Base-by-base conservation (phyloP, 1,139 yeast species). In the Saccharomyces pastorianus region DNA sequence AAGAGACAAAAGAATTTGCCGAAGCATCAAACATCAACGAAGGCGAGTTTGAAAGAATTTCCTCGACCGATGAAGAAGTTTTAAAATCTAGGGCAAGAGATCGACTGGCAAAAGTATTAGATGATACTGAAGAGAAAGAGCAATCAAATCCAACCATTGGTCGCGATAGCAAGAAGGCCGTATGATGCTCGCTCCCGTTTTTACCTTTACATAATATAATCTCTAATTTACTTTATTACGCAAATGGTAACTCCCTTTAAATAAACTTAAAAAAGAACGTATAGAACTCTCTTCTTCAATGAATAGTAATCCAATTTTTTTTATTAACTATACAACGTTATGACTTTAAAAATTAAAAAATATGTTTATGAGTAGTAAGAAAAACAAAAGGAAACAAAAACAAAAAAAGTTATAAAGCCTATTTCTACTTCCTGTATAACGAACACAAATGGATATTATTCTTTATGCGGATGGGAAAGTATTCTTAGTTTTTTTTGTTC, bases 1-100 rank as follows among this genome's bases (percentile, higher is more conserved):
- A 46, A 55, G 60, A 49, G 68, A 71, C 54, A 81, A 82, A 59
- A 88, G 95, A 2, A 89, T 86, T n/a, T 73, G 91, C 56, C 6
- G 31, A 46, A 27, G 48, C 28, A 20, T 14, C 28, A 13, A 46
- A 23, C 14, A 23, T 26, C 17, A 46, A 23, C 31, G 25, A 29
- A 42, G 42, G 23, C 26, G 31, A 27, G 9, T 38, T 49, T n/a
- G 38, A 34, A 26, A 27, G 13, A 8, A 25, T 34, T 17, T 14
- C 50, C 17, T 46, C 38, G 34, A 47, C 27, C 51, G 42, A 51
- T 7, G 26, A 27, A 20, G 38, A 47, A 9, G 13, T 14, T 11
- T 38, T 38, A 6, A 38, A 38, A 38, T 20, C 25, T 9, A 38
- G 44, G 20, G 44, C 44, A 38, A 38, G 44, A 7, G 44, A 38